phyloP scores from a whole-genome alignment of 331 rosid genomes.

The Telfairia occidentalis region DNA sequence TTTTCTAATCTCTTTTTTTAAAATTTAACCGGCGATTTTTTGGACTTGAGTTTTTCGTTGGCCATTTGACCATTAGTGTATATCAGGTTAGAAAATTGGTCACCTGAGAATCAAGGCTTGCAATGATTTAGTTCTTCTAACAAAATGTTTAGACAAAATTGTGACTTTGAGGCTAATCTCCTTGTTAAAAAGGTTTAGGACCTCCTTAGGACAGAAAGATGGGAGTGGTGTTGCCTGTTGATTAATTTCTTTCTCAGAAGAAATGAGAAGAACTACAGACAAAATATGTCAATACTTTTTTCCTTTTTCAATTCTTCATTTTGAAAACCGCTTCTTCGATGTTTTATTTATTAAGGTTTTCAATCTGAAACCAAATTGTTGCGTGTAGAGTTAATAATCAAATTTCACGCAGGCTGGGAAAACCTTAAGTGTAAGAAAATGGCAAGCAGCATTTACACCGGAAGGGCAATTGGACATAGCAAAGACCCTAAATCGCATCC shows the following conservation, averaged over 20 bases:
- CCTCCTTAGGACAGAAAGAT: not conserved
- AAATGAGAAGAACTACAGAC: not conserved
- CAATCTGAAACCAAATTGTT: conserved; percentile 11
- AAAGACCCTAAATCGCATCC: conserved; percentile 72
- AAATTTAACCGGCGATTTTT: not conserved
- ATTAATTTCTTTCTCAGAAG: not conserved
- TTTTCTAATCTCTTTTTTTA: not conserved
- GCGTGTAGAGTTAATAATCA: conserved; percentile 1
- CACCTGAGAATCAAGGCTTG: not conserved
- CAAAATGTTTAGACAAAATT: not conserved
- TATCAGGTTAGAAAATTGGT: not conserved
- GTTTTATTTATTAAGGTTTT: not conserved
- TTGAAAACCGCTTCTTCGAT: not conserved
- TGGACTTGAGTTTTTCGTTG: not conserved
- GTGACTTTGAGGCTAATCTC: not conserved
- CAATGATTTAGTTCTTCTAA: not conserved
- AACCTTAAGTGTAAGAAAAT: conserved; percentile 80
- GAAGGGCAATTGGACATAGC: conserved; percentile 84
- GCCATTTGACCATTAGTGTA: not conserved
- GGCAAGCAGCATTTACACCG: conserved; percentile 74
- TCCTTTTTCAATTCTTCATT: not conserved
- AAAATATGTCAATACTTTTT: not conserved
- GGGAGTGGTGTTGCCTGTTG: not conserved
- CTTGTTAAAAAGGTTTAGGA: not conserved
- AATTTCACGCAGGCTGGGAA: conserved; percentile 69